Evolutionary conservation across 2,329 filamentous ascomycete species (phyloP), one percentile per base, ranked within the genome.

Genomic region (Aureobasidium namibiae): DNA sequence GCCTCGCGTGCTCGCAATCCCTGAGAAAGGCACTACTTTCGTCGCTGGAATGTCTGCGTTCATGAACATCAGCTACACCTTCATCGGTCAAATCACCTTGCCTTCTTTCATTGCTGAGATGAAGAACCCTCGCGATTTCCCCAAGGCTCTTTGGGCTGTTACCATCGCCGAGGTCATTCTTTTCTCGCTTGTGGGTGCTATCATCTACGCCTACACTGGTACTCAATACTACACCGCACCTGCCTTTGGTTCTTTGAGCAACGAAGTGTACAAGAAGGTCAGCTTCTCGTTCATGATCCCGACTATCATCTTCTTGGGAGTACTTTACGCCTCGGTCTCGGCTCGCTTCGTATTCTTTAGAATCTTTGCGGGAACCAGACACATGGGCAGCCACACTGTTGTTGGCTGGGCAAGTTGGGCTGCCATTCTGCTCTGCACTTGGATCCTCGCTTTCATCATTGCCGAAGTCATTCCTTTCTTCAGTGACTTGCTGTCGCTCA

Each of bases 41-140:
- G 89, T 95, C 3, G 77, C 81, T 2, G 91, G 86, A 23, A 86
- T 95, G 80, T 90, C 85, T 56, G 92, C 92, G 0, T 96, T 96
- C 74, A 80, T 96, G 71, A 96, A 96, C 74, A 96, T 96, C 69
- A 90, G 86, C 74, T 96, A 96, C 72, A 96, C 92, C 0, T 96
- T 96, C 70, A 96, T 96, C 65, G 92, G 92, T 0, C 92, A 96
- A 71, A 95, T 96, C 67, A 96, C 92, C 0, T 80, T 96, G 14
- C 92, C 92, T 0, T 92, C 88, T 66, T 96, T 96, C 76, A 96
- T 96, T 64, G 91, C 92, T 3, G 92, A 96, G 73, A 96, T 96
- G 92, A 88, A 81, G 69, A 78, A 84, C 48, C 83, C 80, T 1
- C 85, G 82, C 60, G 92, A 96, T 65, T 96, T 96, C 69, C 90